These are phyloP conservation scores for Bimuria novae-zelandiae DNA, from an alignment of 2,329 filamentous ascomycete genomes.

Conservation along the genomic window DNA sequence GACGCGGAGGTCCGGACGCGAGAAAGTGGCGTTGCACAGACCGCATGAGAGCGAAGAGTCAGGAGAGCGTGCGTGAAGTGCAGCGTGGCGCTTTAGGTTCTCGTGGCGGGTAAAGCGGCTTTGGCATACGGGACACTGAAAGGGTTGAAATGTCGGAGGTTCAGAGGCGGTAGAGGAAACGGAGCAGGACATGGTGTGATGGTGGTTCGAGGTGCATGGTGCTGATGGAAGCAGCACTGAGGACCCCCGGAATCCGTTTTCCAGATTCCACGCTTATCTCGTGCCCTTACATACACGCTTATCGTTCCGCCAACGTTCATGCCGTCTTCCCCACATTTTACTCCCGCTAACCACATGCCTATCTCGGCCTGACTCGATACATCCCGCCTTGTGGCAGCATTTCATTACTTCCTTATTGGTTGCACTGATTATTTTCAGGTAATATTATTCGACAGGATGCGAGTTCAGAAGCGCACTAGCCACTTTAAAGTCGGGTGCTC, in stretches of 20 bases:
- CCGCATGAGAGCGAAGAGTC: conserved; percentile 20
- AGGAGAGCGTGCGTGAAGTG: conserved; percentile 19
- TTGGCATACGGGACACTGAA: conserved; percentile 23
- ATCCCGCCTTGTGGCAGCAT: background rate
- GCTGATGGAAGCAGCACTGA: background rate
- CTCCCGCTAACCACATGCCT: background rate
- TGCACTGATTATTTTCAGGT: background rate
- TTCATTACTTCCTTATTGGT: background rate
- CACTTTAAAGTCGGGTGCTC: too few relatives aligned
- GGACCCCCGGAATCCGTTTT: background rate
- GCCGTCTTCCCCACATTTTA: conserved; percentile 1
- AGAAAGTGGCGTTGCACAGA: conserved; percentile 23
- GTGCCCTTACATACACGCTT: too few relatives aligned
- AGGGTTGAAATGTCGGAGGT: conserved; percentile 20
- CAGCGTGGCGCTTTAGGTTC: conserved; percentile 27
- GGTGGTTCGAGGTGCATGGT: conserved; percentile 1
- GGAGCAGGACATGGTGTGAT: conserved; percentile 7
- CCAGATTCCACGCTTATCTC: conserved; percentile 2
- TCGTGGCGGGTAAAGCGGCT: conserved; percentile 29
- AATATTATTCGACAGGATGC: background rate
- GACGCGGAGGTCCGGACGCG: conserved; percentile 23
- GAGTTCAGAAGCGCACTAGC: too few relatives aligned
- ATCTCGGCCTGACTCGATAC: background rate
- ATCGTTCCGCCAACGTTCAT: background rate
- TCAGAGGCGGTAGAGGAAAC: background rate